phyloP scores from a whole-genome alignment of 306 rosid species.

The Cyclanthera cordifolia region DNA sequence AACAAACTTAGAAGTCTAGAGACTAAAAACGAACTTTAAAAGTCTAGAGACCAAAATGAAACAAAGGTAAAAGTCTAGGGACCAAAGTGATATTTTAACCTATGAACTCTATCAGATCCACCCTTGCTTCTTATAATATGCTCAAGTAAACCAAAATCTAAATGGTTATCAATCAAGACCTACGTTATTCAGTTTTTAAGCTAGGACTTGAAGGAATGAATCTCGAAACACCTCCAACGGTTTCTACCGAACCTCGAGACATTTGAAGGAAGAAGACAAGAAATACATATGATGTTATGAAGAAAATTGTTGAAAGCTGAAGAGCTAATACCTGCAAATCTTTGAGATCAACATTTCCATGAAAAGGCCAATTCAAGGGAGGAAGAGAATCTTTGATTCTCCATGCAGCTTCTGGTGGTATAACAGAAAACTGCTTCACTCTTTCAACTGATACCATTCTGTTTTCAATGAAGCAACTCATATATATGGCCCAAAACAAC shows the following conservation, averaged over 20 bases:
- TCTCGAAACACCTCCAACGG: neutral
- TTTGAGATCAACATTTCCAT: constrained; percentile 47
- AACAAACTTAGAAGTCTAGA: too few species aligned
- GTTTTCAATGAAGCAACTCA: constrained; percentile 76
- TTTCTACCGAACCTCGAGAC: neutral
- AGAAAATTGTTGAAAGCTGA: neutral
- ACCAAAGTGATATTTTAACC: too few species aligned
- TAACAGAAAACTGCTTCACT: constrained; percentile 53
- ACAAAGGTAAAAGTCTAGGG: too few species aligned
- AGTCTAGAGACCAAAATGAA: too few species aligned
- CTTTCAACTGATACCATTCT: constrained; percentile 83
- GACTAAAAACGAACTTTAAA: too few species aligned
- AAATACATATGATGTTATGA: neutral
- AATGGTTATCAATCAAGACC: neutral
- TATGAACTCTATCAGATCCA: too few species aligned
- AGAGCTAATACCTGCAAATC: constrained; percentile 31
- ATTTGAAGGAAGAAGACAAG: neutral
- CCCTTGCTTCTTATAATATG: too few species aligned
- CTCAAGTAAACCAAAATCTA: too few species aligned
- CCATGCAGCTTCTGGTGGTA: constrained; percentile 63
- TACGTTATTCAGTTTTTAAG: too few species aligned
- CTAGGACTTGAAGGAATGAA: neutral
- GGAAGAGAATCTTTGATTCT: constrained; percentile 42
- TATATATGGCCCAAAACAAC: constrained; percentile 72
- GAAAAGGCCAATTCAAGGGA: constrained; percentile 48